These are phyloP conservation scores for Cinnamomum chago DNA, from an alignment of 164 flowering plant genomes.

Conservation along the genomic window DNA sequence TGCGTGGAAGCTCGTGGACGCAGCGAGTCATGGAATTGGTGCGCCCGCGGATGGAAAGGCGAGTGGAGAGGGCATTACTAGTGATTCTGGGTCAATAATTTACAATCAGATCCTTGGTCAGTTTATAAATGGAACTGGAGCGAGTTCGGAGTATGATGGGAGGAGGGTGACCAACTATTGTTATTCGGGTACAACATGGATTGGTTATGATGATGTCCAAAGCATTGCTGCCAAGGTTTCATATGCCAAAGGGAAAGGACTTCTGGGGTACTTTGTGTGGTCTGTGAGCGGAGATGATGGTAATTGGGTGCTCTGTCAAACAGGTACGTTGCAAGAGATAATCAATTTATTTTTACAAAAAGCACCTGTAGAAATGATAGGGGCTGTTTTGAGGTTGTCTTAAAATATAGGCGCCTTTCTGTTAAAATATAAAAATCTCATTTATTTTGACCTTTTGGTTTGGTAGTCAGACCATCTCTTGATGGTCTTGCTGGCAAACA, in stretches of 20 bases:
- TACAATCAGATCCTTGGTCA: background rate
- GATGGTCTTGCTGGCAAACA: too few species aligned
- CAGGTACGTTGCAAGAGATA: background rate
- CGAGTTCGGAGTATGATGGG: background rate
- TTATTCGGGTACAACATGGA: constrained; percentile 4
- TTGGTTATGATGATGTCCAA: background rate
- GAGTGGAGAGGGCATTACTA: background rate
- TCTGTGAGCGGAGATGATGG: background rate
- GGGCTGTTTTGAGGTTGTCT: too few species aligned
- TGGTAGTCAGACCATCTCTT: too few species aligned
- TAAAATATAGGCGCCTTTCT: too few species aligned
- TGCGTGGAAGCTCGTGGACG: constrained; percentile 6
- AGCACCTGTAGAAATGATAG: too few species aligned
- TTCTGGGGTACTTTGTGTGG: constrained; percentile 1
- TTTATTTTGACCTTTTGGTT: too few species aligned
- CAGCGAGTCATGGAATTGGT: background rate
- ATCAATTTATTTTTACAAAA: too few species aligned
- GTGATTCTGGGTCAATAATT: background rate
- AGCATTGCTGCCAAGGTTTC: background rate
- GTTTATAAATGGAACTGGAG: background rate
- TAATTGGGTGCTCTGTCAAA: background rate
- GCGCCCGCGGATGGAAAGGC: constrained; percentile 1
- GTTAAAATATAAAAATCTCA: too few species aligned
- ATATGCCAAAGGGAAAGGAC: background rate
- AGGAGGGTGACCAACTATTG: background rate